Evolutionary conservation across 2,329 filamentous ascomycete species (phyloP), one percentile per base, ranked within the genome.

Genomic region (Diaporthe velutina): DNA sequence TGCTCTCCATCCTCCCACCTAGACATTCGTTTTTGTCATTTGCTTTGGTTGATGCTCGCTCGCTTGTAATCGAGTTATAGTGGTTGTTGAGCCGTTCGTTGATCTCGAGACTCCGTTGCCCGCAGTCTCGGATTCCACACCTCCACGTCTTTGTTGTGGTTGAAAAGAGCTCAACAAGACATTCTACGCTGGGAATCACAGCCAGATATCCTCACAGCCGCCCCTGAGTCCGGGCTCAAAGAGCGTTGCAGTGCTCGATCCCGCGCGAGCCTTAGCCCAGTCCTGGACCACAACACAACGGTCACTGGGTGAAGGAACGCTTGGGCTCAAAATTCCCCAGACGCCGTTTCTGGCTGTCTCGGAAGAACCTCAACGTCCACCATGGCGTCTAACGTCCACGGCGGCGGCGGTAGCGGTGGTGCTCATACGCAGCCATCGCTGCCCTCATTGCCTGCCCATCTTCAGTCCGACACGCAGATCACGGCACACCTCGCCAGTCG

Each of bases 401-500:
- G 85, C 77, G 84, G 85, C 77, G 84, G 84, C 75, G 83, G 85
- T 81, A 83, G 82, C 81, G 90, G 89, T 83, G 91, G 90, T 76
- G 89, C 91, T 85, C 95, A 93, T 86, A 95, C 89, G 77, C 95
- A 98, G 85, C 91, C 95, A 74, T 98, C 96, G 76, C 88, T 99
- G 80, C 95, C 96, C 30, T 93, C 95, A 76, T 88, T 99, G 78
- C 96, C 97, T 64, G 91, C 94, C 76, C 97, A 95, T 87, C 89
- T 93, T 70, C 93, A 95, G 85, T 84, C 83, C 73, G 83, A 84
- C 60, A 83, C 93, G 60, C 93, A 95, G 80, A 87, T 96, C 78
- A 97, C 94, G 4, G 93, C 93, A 70, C 94, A 96, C 83, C 90
- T 97, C 76, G 95, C 94, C 79, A 95, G 91, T 83, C 95, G 96